Base-by-base conservation (phyloP, 805 yeast genomes). In the Starmera dryadoides region DNA sequence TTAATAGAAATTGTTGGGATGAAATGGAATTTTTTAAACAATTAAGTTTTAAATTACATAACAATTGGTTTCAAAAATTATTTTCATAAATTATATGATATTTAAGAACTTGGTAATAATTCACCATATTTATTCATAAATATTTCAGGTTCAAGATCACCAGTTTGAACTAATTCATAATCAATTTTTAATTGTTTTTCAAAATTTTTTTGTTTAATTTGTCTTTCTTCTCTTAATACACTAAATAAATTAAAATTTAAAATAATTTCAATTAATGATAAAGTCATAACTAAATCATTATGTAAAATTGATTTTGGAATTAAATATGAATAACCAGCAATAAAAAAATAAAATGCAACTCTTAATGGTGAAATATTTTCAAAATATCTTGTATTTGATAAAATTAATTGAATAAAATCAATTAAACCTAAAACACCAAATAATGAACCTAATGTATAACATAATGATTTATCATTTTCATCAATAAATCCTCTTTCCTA, bases 251-350 rank as follows among this genome's bases (percentile, higher is more conserved):
- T 60, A 42, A 80, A 76, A 49, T 79, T 77, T 50, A 77, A 64
- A 87, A 89, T 83, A 25, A 81, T 69, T 56, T 83, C 93, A 45
- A 74, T 50, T 44, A 82, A 80, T 5, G 44, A 20, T 52, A 71
- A 80, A 5, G 71, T 62, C 45, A 83, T 80, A 4, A 80, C 73
- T 34, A 77, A 61, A 51, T 77, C 79, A 59, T 81, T 81, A 52
- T 81, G 76, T n/a, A 81, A n/a, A 1, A 40, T 6, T 3, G 42
- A 65, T 33, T 62, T 56, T n/a, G 60, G 60, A 40, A 69, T 68
- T 32, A 71, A 38, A 50, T 76, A 78, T 20, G 79, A 58, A 45
- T 67, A 68, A 4, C 67, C 67, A 7, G 75, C 77, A 29, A 80
- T 46, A 0, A 55, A 48, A 47, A 83, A 81, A 48, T 64, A 73